Evolutionary conservation across 2,329 filamentous ascomycete genomes (phyloP).

Genomic region (Penicillium psychrosexuale): DNA sequence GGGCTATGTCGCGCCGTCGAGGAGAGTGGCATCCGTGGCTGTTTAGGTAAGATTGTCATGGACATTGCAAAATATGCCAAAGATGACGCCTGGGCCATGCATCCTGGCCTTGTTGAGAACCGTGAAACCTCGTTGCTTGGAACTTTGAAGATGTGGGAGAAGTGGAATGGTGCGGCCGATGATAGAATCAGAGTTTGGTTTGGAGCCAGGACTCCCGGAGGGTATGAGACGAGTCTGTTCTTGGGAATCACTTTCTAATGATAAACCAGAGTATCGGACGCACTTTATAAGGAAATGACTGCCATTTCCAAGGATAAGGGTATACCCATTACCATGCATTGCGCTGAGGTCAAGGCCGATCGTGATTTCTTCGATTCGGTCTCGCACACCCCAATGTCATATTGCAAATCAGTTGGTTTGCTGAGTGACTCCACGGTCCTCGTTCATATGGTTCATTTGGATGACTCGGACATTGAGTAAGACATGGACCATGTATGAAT

Average conservation of each 20-base stretch:
- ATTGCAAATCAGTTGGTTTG: constrained; percentile 36
- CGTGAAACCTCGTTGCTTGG: constrained; percentile 42
- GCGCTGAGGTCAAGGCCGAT: constrained; percentile 34
- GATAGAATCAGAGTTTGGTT: constrained; percentile 50
- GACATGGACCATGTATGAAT: neutral
- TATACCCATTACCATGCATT: constrained; percentile 43
- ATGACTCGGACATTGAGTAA: constrained; percentile 41
- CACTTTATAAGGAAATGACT: constrained; percentile 43
- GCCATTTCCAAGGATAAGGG: constrained; percentile 38
- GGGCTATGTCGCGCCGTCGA: constrained; percentile 45
- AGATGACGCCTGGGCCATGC: constrained; percentile 45
- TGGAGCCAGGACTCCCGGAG: constrained; percentile 48
- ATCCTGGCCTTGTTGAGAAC: constrained; percentile 43
- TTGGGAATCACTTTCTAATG: neutral
- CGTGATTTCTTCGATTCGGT: constrained; percentile 37
- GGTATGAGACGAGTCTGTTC: constrained; percentile 26
- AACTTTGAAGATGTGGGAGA: constrained; percentile 38
- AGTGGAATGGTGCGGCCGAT: constrained; percentile 36
- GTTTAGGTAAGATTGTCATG: constrained; percentile 47
- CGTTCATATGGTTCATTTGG: constrained; percentile 53
- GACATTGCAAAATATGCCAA: constrained; percentile 44
- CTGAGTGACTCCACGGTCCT: constrained; percentile 47
- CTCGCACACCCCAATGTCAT: constrained; percentile 44
- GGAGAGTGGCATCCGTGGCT: constrained; percentile 46
- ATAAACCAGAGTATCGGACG: constrained; percentile 29